These are phyloP conservation scores for Bryoglossum gracile DNA, from an alignment of 495 filamentous ascomycete genomes.

Conservation along the genomic window DNA sequence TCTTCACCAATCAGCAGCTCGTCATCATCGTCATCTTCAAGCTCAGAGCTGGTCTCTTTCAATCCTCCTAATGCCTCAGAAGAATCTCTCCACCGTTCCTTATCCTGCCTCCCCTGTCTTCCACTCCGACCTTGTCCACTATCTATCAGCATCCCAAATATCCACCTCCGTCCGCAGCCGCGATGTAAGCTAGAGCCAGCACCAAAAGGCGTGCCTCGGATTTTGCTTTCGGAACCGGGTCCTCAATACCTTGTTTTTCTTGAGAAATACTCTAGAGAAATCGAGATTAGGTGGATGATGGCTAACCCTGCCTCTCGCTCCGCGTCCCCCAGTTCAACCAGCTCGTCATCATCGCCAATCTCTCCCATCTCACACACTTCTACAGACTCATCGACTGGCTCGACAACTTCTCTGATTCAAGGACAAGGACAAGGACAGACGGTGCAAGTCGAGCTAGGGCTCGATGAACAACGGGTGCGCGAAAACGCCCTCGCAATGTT, in stretches of 20 bases:
- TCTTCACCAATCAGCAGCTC: not conserved
- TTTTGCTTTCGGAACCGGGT: not conserved
- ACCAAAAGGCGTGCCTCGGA: too few relatives aligned
- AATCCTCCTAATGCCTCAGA: too few relatives aligned
- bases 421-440: not conserved
- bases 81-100: too few relatives aligned
- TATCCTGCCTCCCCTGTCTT: too few relatives aligned
- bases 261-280: conserved; percentile 8
- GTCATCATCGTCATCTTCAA: not conserved
- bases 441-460: not conserved
- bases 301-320: not conserved
- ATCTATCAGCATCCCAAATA: too few relatives aligned
- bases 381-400: too few relatives aligned
- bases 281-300: conserved; percentile 6
- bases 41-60: not conserved
- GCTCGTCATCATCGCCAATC: not conserved
- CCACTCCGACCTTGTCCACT: too few relatives aligned
- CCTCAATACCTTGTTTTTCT: conserved; percentile 14
- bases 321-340: not conserved
- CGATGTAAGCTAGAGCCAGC: not conserved
- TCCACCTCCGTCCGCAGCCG: not conserved
- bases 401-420: not conserved
- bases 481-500: not conserved
- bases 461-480: not conserved
- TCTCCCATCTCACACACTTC: not conserved